Percentiles rank a stretch among this genome's conserved stretches.
phyloP scores from a whole-genome alignment of 257 asterid genomes.

The Oldenlandia corymbosa region DNA sequence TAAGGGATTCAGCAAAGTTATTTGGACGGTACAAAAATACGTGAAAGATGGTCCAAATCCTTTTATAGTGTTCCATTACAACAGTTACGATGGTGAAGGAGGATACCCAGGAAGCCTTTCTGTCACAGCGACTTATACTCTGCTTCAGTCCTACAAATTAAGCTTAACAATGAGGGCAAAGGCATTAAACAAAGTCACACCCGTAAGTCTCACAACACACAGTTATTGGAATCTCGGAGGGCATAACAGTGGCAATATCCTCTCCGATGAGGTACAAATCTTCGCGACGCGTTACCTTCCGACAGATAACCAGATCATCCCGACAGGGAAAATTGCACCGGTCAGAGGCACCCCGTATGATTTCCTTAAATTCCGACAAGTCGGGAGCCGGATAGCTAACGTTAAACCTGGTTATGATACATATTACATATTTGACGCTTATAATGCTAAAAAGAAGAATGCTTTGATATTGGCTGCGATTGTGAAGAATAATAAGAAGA shows the following conservation, averaged over 20 bases:
- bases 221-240: constrained; percentile 75
- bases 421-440: constrained; percentile 58
- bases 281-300: constrained; percentile 58
- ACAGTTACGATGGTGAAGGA: constrained; percentile 72
- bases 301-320: constrained; percentile 43
- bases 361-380: constrained; percentile 37
- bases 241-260: constrained; percentile 56
- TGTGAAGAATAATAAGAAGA: constrained; percentile 35
- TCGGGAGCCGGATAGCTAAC: constrained; percentile 43
- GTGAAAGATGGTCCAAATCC: constrained; percentile 36
- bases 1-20: constrained; percentile 56
- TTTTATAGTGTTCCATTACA: constrained; percentile 45
- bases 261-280: constrained; percentile 51
- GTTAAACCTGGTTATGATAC: constrained; percentile 52
- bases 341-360: constrained; percentile 62
- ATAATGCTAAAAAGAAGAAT: constrained; percentile 21
- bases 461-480: constrained; percentile 46
- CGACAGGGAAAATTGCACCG: constrained; percentile 39
- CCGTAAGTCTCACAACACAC: constrained; percentile 70
- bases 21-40: constrained; percentile 57
- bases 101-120: constrained; percentile 69
- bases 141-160: constrained; percentile 38
- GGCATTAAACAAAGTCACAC: constrained; percentile 61
- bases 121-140: constrained; percentile 40
- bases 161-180: constrained; percentile 52